Evolutionary conservation across 139 green algal genomes (phyloP), one percentile per base, ranked within the genome.

Genomic region (Volvox reticuliferus): DNA sequence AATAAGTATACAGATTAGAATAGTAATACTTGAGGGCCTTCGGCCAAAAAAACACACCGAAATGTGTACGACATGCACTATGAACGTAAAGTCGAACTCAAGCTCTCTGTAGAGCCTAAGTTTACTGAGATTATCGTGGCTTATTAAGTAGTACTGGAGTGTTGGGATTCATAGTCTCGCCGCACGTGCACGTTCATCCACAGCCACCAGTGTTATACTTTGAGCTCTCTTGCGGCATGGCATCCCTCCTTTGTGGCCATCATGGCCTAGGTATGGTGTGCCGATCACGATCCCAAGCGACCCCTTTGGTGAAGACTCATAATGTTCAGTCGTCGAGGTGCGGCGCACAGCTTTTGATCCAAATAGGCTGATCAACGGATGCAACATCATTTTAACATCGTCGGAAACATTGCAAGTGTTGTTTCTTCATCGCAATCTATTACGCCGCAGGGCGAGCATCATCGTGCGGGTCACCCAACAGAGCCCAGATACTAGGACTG

Each of bases 401-500:
- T 16, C 55, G 16, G 35, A 78, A 24, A 12, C 6, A 87, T 77
- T 14, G 26, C 26, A n/a, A 9, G 37, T 17, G 17, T 3, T 28
- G 13, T 82, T 32, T n/a, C 0, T 12, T 26, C 6, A 32, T 73
- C 65, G 12, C 12, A 12, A 61, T 22, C 80, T 77, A 26, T 9
- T 62, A 61, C 65, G 83, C 21, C 67, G 83, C 67, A 80, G 83
- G 69, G 37, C 85, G 37, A 50, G 33, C 69, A 82, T 20, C 36
- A 82, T 89, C n/a, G 69, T 67, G 28, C 86, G 86, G 1, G 86
- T 90, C 19, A 90, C 86, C 21, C 75, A 67, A 75, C 80, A 90
- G 35, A 36, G 68, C 26, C 71, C 79, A 16, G 76, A 91, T 86
- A 86, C 87, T 24, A 95, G 94, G 84, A 94, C 94, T 12, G 86